Evolutionary conservation across 176 grass and related monocot species (phyloP).

Genomic region (Juncus effusus): DNA sequence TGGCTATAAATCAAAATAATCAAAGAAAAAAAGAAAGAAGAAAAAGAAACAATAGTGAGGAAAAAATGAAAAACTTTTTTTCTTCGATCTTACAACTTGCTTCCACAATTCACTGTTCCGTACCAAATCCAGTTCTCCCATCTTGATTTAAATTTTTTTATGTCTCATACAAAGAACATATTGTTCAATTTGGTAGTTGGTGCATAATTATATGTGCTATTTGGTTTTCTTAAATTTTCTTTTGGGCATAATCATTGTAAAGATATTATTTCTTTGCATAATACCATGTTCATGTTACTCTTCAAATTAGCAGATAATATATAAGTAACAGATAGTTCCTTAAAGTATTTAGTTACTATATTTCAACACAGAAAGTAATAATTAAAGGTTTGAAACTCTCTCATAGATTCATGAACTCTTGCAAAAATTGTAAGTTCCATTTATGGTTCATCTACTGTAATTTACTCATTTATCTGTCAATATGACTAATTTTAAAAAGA

Average conservation of each 20-base stretch:
- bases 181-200: not conserved
- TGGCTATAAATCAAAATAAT: too few relatives aligned
- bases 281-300: not conserved
- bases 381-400: not conserved
- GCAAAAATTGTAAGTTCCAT: not conserved
- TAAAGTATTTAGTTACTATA: not conserved
- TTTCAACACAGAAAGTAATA: too few relatives aligned
- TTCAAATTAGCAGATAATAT: not conserved
- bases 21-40: too few relatives aligned
- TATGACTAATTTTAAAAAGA: not conserved
- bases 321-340: not conserved
- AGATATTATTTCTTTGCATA: not conserved
- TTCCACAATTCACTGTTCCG: too few relatives aligned
- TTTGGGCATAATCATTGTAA: not conserved
- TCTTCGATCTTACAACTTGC: too few relatives aligned
- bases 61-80: too few relatives aligned
- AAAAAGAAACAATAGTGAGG: too few relatives aligned
- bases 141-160: not conserved
- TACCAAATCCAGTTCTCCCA: too few relatives aligned
- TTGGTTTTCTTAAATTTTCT: not conserved
- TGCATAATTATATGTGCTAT: constrained; percentile 3
- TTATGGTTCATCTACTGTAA: not conserved
- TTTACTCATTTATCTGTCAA: not conserved
- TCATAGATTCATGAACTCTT: not conserved
- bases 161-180: constrained; percentile 1